Evolutionary conservation across 345 rosid genomes (phyloP).

Genomic region (Syzygium oleosum): DNA sequence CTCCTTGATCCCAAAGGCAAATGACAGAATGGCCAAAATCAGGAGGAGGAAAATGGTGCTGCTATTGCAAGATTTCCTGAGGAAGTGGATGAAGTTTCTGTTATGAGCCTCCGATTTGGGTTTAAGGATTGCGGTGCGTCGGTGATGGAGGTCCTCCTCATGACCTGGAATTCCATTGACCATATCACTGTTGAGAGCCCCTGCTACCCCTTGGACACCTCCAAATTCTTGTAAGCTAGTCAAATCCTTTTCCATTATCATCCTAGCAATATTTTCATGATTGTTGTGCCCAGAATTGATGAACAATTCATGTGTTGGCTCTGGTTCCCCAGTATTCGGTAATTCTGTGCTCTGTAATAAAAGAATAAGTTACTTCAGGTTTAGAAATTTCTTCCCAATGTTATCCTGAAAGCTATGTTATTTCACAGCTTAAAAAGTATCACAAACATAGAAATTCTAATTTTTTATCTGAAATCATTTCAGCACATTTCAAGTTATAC

Average conservation of each 20-base stretch:
- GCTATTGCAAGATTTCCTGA: not conserved
- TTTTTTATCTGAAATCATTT: not conserved
- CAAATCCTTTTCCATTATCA: not conserved
- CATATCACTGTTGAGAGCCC: not conserved
- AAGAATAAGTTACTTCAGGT: not conserved
- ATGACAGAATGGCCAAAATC: not conserved
- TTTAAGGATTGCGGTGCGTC: not conserved
- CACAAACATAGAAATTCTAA: not conserved
- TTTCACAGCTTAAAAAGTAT: not conserved
- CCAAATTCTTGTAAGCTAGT: not conserved
- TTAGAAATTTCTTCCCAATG: not conserved
- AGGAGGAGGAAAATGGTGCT: not conserved
- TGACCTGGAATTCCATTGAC: not conserved
- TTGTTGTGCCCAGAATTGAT: not conserved
- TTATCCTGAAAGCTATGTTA: not conserved
- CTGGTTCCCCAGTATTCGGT: not conserved
- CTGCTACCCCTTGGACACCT: not conserved
- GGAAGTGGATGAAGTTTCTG: not conserved
- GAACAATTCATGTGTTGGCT: not conserved
- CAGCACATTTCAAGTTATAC: not conserved
- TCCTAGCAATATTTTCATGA: not conserved
- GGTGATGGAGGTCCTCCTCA: not conserved
- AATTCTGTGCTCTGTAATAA: not conserved
- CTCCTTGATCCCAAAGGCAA: not conserved
- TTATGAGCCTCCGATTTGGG: not conserved